These are phyloP conservation scores for Haplosporangium gracile DNA, from an alignment of 192 early-diverging fungal species.

Conservation along the genomic window DNA sequence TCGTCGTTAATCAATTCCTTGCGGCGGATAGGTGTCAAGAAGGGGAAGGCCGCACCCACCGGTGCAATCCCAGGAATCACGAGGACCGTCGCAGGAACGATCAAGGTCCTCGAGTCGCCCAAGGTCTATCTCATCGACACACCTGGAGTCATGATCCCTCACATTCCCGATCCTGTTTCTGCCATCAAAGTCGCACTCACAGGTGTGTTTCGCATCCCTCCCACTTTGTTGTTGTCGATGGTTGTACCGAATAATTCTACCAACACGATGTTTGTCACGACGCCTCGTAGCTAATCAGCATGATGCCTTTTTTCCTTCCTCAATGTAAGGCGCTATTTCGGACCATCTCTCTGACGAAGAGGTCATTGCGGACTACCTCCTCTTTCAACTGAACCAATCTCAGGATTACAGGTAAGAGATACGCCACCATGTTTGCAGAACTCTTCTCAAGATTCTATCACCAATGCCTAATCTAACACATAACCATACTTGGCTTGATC, in stretches of 20 bases:
- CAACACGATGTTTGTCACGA: no score
- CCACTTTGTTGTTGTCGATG: not conserved
- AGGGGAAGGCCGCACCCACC: constrained; percentile 86
- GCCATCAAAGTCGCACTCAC: constrained; percentile 93
- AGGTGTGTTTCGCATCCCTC: constrained; percentile 50
- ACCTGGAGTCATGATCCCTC: constrained; percentile 92
- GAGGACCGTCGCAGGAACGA: constrained; percentile 71
- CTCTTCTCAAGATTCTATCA: no score
- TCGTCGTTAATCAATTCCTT: constrained; percentile 92
- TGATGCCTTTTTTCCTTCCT: not conserved
- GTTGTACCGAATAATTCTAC: no score
- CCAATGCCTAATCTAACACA: not conserved
- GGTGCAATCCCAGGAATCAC: constrained; percentile 93
- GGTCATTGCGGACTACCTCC: constrained; percentile 91
- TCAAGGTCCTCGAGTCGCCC: constrained; percentile 91
- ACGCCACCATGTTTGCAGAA: not conserved
- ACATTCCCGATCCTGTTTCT: constrained; percentile 83
- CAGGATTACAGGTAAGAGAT: constrained; percentile 60
- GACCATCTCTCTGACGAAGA: constrained; percentile 85
- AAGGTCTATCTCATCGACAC: constrained; percentile 94
- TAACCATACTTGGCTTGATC: not conserved
- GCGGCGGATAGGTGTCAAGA: constrained; percentile 79
- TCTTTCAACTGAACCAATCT: constrained; percentile 85
- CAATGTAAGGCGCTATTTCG: constrained; percentile 72
- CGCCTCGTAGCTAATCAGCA: not conserved